Evolutionary conservation across 306 rosid species (phyloP), one percentile per base, ranked within the genome.

Genomic region (Castanospermum australe): DNA sequence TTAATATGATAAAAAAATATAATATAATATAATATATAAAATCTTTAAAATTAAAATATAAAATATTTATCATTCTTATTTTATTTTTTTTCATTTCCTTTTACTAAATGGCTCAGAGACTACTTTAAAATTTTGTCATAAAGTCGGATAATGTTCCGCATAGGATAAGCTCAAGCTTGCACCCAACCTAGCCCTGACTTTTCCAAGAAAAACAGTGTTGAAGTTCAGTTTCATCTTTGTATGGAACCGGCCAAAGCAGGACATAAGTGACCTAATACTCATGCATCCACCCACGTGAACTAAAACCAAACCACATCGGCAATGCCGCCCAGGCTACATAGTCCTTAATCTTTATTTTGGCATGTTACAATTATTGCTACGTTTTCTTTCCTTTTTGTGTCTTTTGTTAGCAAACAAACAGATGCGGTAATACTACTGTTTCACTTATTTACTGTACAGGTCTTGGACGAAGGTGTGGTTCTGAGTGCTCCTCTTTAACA

Each of bases 381-480:
- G 18, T 3, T 57, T 17, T 28, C 25, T 21, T 48, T 76, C 8
- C 20, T 56, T 59, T 12, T 66, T 14, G 1, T 9, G 2, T 6
- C 24, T 7, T 61, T 39, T 3, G n/a, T n/a, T 2, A 0, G 11
- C 6, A 66, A 21, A 41, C 71, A 38, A 13, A 13, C 20, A 64
- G 9, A 62, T 9, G n/a, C 8, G 21, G 2, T 17, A 7, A 14
- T 12, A 65, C 18, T 20, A 36, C 8, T 14, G 3, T 30, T 33
- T n/a, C 10, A 38, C 51, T 75, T 24, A 21, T 62, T 38, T 51
- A 32, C 15, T 1, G 14, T 52, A 54, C 3, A 17, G 10, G 0
- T 24, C 35, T 35, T 67, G 41, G 50, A 39, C 18, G 30, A 77
- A 83, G 35, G 39, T 47, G 42, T 33, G 82, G 35, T 18, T 71